Conservation (phyloP, 257 asterid genomes). For the Forsythia suspensa region DNA sequence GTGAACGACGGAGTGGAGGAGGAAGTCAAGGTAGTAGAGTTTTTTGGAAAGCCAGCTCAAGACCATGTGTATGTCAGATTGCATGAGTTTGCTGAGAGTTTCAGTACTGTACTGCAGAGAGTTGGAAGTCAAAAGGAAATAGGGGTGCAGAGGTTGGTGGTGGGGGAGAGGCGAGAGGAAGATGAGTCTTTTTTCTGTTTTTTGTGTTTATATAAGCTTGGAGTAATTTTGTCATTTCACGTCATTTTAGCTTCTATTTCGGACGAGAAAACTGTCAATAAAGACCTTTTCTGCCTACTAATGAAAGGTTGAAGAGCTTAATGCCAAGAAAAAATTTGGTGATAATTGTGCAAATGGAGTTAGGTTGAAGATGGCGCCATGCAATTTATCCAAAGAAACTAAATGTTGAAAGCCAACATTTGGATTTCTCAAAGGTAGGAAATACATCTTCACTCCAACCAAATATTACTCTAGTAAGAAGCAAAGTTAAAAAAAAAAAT, state of each 20-base stretch:
- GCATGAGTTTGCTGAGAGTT: not conserved
- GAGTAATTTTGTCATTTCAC: too few relatives aligned
- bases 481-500: not conserved
- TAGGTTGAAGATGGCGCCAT: too few relatives aligned
- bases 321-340: not conserved
- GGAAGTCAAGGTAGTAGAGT: not conserved
- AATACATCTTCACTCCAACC: not conserved
- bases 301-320: too few relatives aligned
- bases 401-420: slow-evolving; percentile 1
- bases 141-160: not conserved
- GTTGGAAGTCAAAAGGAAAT: not conserved
- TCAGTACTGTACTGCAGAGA: not conserved
- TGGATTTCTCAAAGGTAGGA: not conserved
- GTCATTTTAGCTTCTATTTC: not conserved
- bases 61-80: not conserved
- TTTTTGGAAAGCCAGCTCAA: not conserved
- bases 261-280: not conserved
- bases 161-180: not conserved
- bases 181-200: too few relatives aligned
- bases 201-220: not conserved
- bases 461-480: not conserved
- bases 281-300: not conserved
- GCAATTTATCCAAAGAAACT: slow-evolving; percentile 15
- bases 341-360: not conserved
- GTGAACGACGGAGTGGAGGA: not conserved